Evolutionary conservation across 2,329 filamentous ascomycete genomes (phyloP).

Genomic region (Sarocladiaceae sp.): DNA sequence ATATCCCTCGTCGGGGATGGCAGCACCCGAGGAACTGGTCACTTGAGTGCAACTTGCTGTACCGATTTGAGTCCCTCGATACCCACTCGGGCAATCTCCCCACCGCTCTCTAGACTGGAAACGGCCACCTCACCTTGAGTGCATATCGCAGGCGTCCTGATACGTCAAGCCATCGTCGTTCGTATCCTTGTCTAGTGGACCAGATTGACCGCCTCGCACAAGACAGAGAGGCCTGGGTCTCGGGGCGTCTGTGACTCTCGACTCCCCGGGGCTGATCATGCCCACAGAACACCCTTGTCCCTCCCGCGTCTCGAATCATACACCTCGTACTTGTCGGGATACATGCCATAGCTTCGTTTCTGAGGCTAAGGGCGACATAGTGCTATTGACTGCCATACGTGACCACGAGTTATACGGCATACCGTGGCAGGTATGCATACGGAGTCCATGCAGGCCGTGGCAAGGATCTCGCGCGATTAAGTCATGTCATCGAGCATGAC

Average conservation of each 20-base stretch:
- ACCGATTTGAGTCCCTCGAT: constrained; percentile 3
- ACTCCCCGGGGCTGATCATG: constrained; percentile 3
- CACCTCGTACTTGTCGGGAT: too few species aligned
- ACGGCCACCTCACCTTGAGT: not conserved
- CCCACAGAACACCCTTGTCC: constrained; percentile 3
- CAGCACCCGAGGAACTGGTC: constrained; percentile 4
- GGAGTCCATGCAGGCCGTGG: too few species aligned
- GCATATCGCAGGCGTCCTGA: not conserved
- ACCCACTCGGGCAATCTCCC: constrained; percentile 1
- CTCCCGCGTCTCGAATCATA: too few species aligned
- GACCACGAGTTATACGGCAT: too few species aligned
- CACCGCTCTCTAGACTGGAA: constrained; percentile 1
- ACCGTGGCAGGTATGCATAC: too few species aligned
- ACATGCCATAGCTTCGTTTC: too few species aligned
- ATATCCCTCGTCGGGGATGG: constrained; percentile 2
- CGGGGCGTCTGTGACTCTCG: not conserved
- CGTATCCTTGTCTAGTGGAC: constrained; percentile 1
- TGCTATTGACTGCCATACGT: too few species aligned
- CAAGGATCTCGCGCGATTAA: too few species aligned
- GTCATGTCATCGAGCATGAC: too few species aligned
- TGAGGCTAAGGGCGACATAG: too few species aligned
- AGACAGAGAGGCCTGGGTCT: not conserved
- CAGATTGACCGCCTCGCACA: constrained; percentile 7
- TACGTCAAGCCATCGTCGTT: not conserved
- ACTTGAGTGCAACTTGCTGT: constrained; percentile 6